Conservation (phyloP, 306 rosid genomes). For the Morella rubra region DNA sequence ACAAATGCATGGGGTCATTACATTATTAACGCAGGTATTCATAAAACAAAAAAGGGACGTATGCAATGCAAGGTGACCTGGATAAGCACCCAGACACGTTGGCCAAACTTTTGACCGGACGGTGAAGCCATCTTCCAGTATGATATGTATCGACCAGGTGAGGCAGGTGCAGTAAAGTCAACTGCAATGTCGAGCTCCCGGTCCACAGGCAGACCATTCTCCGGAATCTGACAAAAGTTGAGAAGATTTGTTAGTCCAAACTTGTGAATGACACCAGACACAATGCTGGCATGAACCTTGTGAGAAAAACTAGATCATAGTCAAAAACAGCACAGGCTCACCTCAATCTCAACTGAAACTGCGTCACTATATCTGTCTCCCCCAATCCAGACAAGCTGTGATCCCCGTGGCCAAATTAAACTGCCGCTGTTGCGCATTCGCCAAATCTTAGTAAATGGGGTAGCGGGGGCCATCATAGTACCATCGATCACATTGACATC, state of each 20-base stretch:
- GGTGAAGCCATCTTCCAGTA: constrained; percentile 83
- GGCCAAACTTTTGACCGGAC: constrained; percentile 79
- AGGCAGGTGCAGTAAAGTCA: constrained; percentile 67
- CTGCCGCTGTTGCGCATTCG: constrained; percentile 79
- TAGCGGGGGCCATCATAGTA: constrained; percentile 75
- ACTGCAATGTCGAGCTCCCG: constrained; percentile 76
- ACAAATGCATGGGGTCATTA: neutral
- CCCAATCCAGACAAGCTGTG: constrained; percentile 77
- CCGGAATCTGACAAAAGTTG: constrained; percentile 46
- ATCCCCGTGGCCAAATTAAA: constrained; percentile 65
- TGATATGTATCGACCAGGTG: constrained; percentile 76
- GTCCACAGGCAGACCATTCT: constrained; percentile 48
- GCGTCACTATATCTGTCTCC: constrained; percentile 55
- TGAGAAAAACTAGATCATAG: neutral
- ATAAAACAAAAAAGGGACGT: neutral
- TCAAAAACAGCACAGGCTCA: constrained; percentile 26
- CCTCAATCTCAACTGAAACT: constrained; percentile 61
- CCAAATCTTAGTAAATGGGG: constrained; percentile 91
- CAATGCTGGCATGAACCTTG: neutral
- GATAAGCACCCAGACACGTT: constrained; percentile 87
- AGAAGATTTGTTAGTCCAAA: neutral
- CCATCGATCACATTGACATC: constrained; percentile 86
- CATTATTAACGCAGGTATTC: constrained; percentile 3
- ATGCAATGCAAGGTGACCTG: constrained; percentile 43
- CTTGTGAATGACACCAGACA: neutral